These are phyloP conservation scores for Coemansia sp. DNA, from an alignment of 192 early-diverging fungal species.

Conservation along the genomic window DNA sequence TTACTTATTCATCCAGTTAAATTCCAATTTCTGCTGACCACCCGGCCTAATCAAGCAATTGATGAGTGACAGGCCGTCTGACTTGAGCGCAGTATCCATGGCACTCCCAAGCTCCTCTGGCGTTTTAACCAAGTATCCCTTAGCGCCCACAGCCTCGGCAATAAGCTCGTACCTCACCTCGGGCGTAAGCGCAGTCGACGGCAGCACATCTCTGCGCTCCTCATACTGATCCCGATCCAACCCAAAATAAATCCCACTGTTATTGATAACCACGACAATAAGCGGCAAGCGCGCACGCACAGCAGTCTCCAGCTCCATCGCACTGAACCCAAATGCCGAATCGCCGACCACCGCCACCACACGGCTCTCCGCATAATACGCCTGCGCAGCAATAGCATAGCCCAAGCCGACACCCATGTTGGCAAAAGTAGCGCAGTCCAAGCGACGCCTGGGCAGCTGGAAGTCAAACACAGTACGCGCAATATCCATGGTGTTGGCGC, in stretches of 20 bases:
- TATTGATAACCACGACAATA: conserved; percentile 75
- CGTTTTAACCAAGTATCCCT: conserved; percentile 61
- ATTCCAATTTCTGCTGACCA: conserved; percentile 61
- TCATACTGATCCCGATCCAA: conserved; percentile 58
- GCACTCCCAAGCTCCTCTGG: conserved; percentile 60
- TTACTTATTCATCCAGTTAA: conserved; percentile 53
- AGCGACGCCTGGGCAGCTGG: conserved; percentile 60
- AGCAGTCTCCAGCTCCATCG: conserved; percentile 78
- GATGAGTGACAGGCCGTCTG: conserved; percentile 60
- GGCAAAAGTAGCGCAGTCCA: conserved; percentile 74
- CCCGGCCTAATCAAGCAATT: conserved; percentile 70
- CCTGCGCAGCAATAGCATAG: conserved; percentile 69
- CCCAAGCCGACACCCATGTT: conserved; percentile 85
- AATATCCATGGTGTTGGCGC: conserved; percentile 82
- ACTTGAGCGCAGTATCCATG: conserved; percentile 47
- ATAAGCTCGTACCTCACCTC: conserved; percentile 71
- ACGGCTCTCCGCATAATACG: conserved; percentile 50
- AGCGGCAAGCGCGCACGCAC: conserved; percentile 63
- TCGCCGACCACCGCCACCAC: conserved; percentile 74
- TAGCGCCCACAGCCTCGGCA: conserved; percentile 66
- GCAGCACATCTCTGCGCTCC: conserved; percentile 46
- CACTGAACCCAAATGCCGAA: conserved; percentile 80
- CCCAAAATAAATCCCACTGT: conserved; percentile 77
- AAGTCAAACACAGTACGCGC: conserved; percentile 71
- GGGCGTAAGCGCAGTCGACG: conserved; percentile 64